These are phyloP conservation scores for Bothriochloa decipiens DNA, from an alignment of 176 grass and related monocot genomes.

Conservation along the genomic window DNA sequence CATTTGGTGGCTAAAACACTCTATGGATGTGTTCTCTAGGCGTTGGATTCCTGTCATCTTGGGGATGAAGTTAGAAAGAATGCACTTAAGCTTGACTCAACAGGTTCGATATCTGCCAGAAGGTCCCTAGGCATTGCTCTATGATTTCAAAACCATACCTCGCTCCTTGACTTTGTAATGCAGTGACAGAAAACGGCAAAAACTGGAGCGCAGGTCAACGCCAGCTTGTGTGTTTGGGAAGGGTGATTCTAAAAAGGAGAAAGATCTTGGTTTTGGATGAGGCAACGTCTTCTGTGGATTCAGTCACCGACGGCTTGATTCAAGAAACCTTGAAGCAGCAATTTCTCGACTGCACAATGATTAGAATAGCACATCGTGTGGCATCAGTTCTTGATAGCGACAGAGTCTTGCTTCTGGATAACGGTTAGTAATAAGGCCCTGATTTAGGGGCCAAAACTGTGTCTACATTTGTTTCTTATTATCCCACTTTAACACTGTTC, in stretches of 20 bases:
- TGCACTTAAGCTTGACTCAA: conserved; percentile 63
- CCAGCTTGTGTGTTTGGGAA: conserved; percentile 48
- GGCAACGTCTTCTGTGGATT: conserved; percentile 34
- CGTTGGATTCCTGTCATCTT: conserved; percentile 67
- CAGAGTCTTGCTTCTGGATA: conserved; percentile 36
- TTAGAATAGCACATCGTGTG: conserved; percentile 30
- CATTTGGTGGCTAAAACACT: no score
- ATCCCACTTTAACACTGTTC: neutral
- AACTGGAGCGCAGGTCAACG: conserved; percentile 49
- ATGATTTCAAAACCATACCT: neutral
- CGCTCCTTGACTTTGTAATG: neutral
- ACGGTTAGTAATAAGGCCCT: conserved; percentile 7
- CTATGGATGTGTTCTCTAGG: conserved; percentile 31
- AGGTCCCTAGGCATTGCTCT: neutral
- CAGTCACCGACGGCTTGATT: conserved; percentile 22
- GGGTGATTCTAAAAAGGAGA: conserved; percentile 39
- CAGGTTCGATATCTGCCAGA: conserved; percentile 36
- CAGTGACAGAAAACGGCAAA: conserved; percentile 36
- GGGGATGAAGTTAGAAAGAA: conserved; percentile 68
- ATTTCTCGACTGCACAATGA: conserved; percentile 28
- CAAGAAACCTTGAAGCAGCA: conserved; percentile 32
- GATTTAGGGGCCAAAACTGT: neutral
- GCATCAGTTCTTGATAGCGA: conserved; percentile 40
- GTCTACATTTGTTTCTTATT: neutral
- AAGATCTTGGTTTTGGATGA: conserved; percentile 44